A percentile compares a stretch with the other conserved stretches of the same genome.
Conservation (phyloP, 75 land plant species). For the Chamaecyparis obtusa region DNA sequence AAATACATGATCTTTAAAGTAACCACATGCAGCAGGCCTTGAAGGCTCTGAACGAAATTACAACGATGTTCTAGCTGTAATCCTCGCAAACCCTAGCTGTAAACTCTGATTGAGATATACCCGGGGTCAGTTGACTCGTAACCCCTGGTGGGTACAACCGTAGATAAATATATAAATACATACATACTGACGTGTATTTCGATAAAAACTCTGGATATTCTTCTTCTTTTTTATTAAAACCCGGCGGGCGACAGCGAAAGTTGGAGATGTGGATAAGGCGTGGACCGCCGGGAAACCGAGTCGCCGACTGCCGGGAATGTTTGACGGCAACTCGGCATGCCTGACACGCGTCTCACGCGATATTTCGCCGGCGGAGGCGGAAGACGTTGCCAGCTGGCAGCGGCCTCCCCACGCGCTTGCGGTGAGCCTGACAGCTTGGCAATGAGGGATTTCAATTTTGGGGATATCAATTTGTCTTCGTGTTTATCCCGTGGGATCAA, state of each 20-base stretch:
- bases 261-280: background rate
- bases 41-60: constrained; percentile 7
- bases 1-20: background rate
- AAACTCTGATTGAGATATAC: background rate
- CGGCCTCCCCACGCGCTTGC: background rate
- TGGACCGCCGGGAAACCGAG: background rate
- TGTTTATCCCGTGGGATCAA: background rate
- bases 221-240: background rate
- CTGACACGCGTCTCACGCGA: background rate
- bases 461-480: background rate
- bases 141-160: background rate
- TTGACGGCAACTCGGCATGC: background rate
- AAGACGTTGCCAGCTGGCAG: background rate
- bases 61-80: constrained; percentile 7
- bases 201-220: background rate
- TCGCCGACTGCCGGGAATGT: background rate
- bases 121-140: background rate
- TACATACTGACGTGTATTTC: background rate
- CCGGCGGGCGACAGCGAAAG: background rate
- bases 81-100: constrained; percentile 6
- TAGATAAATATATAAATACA: background rate
- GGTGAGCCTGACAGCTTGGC: background rate
- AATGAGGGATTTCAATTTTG: background rate
- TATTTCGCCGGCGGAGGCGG: background rate
- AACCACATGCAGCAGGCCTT: constrained; percentile 2